These are phyloP conservation scores for Suillus subalutaceus DNA, from an alignment of 768 basidiomycete genomes.

Conservation along the genomic window DNA sequence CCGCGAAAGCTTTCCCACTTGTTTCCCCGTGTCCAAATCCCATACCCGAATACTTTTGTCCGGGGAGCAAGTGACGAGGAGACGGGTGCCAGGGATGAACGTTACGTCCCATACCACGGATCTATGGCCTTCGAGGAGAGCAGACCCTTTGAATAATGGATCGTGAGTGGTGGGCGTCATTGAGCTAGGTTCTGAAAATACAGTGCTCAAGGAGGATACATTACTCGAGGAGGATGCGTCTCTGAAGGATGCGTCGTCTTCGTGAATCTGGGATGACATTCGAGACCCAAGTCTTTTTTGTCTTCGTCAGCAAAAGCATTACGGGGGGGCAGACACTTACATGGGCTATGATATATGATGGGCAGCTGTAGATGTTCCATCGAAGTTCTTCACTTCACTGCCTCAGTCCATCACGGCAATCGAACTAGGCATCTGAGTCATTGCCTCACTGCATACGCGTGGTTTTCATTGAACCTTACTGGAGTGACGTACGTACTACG, in stretches of 20 bases:
- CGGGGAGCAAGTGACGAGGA: not conserved
- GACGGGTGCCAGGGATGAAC: not conserved
- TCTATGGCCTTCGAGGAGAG: not conserved
- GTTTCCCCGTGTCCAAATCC: not conserved
- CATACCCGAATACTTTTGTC: not conserved
- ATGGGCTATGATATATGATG: not conserved
- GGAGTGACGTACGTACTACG: too few species aligned
- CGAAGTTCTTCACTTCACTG: too few species aligned
- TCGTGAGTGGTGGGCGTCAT: not conserved
- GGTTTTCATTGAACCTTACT: too few species aligned
- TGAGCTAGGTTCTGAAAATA: too few species aligned
- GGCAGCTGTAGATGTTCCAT: too few species aligned
- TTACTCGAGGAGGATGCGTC: not conserved
- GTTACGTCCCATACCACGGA: too few species aligned
- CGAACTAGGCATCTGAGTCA: too few species aligned
- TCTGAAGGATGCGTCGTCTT: too few species aligned
- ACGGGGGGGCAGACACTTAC: not conserved
- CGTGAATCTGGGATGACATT: not conserved
- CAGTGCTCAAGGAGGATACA: too few species aligned
- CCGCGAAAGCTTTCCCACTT: not conserved
- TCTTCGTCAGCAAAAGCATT: not conserved
- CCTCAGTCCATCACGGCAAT: too few species aligned
- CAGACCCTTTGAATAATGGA: not conserved
- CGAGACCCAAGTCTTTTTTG: not conserved
- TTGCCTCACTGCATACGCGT: too few species aligned